These are phyloP conservation scores for Chloris gayana DNA, from an alignment of 176 grass and related monocot genomes.

Conservation along the genomic window DNA sequence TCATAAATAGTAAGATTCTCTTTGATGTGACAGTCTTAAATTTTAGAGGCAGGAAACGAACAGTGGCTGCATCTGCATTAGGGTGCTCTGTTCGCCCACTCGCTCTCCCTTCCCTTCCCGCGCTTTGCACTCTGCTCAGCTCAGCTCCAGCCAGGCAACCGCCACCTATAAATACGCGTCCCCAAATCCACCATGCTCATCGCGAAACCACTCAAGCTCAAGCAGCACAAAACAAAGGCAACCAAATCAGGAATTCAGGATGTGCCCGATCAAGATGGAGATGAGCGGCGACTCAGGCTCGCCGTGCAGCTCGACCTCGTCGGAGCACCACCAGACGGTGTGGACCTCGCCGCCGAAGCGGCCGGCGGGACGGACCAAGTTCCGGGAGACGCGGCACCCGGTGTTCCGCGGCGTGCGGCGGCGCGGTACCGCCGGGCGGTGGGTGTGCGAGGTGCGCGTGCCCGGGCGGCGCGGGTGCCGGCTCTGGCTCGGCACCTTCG, in stretches of 20 bases:
- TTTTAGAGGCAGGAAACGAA: too few relatives aligned
- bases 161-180: slow-evolving; percentile 38
- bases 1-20: too few relatives aligned
- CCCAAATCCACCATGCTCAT: slow-evolving; percentile 16
- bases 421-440: slow-evolving; percentile 33
- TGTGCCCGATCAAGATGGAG: slow-evolving; percentile 48
- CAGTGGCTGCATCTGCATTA: slow-evolving; percentile 17
- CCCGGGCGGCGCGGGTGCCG: slow-evolving; percentile 18
- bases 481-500: slow-evolving; percentile 89
- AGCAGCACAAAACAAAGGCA: not conserved
- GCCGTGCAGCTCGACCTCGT: not conserved
- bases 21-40: too few relatives aligned
- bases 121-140: not conserved
- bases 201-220: not conserved
- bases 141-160: not conserved
- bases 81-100: not conserved
- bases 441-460: slow-evolving; percentile 51
- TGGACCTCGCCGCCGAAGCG: slow-evolving; percentile 23
- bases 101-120: not conserved
- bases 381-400: slow-evolving; percentile 60
- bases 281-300: slow-evolving; percentile 23
- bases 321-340: slow-evolving; percentile 22
- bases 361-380: slow-evolving; percentile 38
- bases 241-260: not conserved
- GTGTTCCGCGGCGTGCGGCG: slow-evolving; percentile 51